These are phyloP conservation scores for Cryoendolithus antarcticus DNA, from an alignment of 2,329 filamentous ascomycete genomes.

Conservation along the genomic window DNA sequence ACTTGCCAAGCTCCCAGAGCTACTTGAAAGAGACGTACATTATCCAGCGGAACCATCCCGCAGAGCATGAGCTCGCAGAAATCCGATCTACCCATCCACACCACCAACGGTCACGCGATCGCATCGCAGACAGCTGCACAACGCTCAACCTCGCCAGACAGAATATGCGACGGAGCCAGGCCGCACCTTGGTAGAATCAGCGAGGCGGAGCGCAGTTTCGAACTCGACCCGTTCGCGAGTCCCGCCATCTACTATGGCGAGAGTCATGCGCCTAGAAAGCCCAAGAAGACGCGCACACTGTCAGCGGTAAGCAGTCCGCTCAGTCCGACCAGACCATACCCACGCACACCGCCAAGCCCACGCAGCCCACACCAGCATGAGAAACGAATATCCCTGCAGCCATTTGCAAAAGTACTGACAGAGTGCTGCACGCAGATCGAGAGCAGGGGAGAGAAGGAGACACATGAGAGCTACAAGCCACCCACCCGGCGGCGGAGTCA, in stretches of 20 bases:
- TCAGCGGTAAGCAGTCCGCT: constrained; percentile 37
- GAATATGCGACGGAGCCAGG: constrained; percentile 6
- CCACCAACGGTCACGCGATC: constrained; percentile 3
- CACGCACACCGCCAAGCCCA: constrained; percentile 2
- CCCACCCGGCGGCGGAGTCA: constrained; percentile 20
- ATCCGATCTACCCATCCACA: constrained; percentile 16
- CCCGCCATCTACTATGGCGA: constrained; percentile 50
- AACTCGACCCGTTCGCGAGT: constrained; percentile 44
- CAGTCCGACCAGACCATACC: constrained; percentile 1
- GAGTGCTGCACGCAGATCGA: constrained; percentile 6
- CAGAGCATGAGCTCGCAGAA: constrained; percentile 25
- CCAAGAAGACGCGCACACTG: constrained; percentile 39
- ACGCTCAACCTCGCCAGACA: constrained; percentile 1
- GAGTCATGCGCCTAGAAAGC: constrained; percentile 34
- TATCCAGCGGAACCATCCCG: neutral
- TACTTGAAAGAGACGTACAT: neutral
- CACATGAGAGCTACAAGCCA: neutral
- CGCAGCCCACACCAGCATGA: constrained; percentile 4
- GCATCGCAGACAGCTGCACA: constrained; percentile 2
- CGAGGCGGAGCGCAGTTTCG: constrained; percentile 13
- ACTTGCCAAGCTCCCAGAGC: neutral
- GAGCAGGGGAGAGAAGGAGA: constrained; percentile 4
- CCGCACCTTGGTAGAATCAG: constrained; percentile 5
- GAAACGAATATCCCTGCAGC: constrained; percentile 3
- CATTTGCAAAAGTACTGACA: neutral